Base-by-base conservation (phyloP, 495 filamentous ascomycete genomes). In the Tricharina praecox region DNA sequence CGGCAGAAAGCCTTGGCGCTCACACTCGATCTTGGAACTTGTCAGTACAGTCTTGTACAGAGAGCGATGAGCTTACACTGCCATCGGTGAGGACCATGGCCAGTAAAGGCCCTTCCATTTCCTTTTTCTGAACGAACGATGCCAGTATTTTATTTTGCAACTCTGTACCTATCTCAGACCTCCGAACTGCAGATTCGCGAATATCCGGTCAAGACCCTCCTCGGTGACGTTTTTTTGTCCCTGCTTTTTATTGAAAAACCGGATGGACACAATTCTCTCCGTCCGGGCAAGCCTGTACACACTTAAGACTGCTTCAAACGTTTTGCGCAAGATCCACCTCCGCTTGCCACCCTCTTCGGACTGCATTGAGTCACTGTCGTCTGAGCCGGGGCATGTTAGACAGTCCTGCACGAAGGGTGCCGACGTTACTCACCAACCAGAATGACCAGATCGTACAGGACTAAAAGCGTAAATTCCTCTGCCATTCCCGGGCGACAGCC, bases 281-380 rank as follows among this genome's bases (percentile, higher is more conserved):
- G 70, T 59, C 50, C 80, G 77, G 47, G 81, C 82, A 20, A 76
- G 72, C 3, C 73, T 71, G 9, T 77, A 76, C 1, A 75, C 73
- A 23, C 67, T 69, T n/a, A 75, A 69, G 23, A 81, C 74, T 4
- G 70, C 66, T 10, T 69, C 63, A 21, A 83, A 63, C 46, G 79
- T 79, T 24, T 74, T 63, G 51, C 70, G 67, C 32, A 83, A 64
- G 45, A 80, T 78, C 16, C 74, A 67, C 62, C 78, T 79, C 42
- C 79, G 70, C 35, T 73, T 63, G 49, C 70, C 68, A 15, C 47
- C 37, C 53, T 83, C 76, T 53, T 81, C 76, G 45, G 80, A 78
- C 37, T 69, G 62, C 63, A 83, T 83, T 13, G 78, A 81, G 23
- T 78, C 78, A 62, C 75, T 79, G 62, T 83, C 78, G 61, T 82